Base-by-base conservation (phyloP, 805 yeast genomes). In the Teunomyces barrocoloradensis region DNA sequence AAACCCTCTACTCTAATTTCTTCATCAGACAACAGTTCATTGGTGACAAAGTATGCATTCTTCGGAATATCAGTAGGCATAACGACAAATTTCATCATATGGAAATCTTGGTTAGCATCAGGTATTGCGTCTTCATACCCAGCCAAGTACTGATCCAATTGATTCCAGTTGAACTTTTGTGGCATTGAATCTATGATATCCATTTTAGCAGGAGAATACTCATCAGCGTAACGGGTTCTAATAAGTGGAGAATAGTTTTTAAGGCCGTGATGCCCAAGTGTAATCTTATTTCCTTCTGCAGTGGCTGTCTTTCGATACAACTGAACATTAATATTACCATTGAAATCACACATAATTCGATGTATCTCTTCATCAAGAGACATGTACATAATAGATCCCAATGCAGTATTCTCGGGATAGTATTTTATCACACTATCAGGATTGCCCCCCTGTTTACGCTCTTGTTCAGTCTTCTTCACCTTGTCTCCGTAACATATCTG, bases 1-100 rank as follows among this genome's bases (percentile, higher is more conserved):
- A 92, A 69, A 0, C 98, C 99, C 62, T 92, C 98, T n/a, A 92
- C 77, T 47, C 96, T 70, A n/a, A 87, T 79, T 64, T 92, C 98
- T 60, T 92, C 99, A 2, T 85, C 82, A 0, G 82, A 79, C 43
- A 91, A 69, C 21, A 77, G 75, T 55, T 89, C 96, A 51, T 77
- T 79, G 32, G 71, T 59, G 27, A 73, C 75, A 60, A 66, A 73
- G 62, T 54, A 74, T 48, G 75, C 73, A 53, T 75, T 75, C 48
- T 81, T 76, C 0, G 90, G 85, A 15, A 84, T 73, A n/a, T 80
- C 86, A 0, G 89, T 70, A 0, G 97, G 97, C 44, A 91, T 69
- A 2, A 94, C 75, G 3, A 90, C 97, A 67, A 90, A 89, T 59
- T 95, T 85, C 62, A 91, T 79, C 53, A 86, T 75, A 60, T 82